Evolutionary conservation across 306 rosid genomes (phyloP).

Genomic region (Prunus mume): DNA sequence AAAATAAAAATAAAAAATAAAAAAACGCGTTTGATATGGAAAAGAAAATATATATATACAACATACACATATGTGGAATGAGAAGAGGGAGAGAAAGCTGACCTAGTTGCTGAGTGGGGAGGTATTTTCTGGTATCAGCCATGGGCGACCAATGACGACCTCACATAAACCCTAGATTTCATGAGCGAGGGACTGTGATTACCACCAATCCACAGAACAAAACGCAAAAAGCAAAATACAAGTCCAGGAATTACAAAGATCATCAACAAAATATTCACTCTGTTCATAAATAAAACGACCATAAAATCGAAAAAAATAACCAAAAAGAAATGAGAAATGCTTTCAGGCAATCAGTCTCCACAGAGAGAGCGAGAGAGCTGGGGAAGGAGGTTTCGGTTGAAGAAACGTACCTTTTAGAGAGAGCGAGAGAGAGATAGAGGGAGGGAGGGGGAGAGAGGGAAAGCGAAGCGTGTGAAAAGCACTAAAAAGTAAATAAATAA

Average conservation of each 20-base stretch:
- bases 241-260: not conserved
- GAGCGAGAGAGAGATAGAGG: not conserved
- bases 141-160: conserved; percentile 19
- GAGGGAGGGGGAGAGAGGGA: too few relatives aligned
- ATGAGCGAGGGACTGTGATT: conserved; percentile 8
- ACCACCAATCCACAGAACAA: not conserved
- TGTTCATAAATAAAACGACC: not conserved
- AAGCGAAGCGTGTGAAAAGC: conserved; percentile 33
- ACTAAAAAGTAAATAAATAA: not conserved
- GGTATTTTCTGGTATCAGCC: conserved; percentile 43
- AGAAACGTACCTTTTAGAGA: not conserved
- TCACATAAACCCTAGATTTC: conserved; percentile 26
- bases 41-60: not conserved
- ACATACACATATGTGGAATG: not conserved
- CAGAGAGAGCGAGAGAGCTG: not conserved
- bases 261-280: not conserved
- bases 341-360: not conserved
- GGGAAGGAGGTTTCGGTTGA: not conserved
- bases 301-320: not conserved
- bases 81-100: conserved; percentile 5
- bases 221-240: not conserved
- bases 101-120: conserved; percentile 51
- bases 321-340: not conserved
- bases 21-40: not conserved
- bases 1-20: not conserved